Base-by-base conservation (phyloP, 306 rosid genomes). In the Casuarina glauca region DNA sequence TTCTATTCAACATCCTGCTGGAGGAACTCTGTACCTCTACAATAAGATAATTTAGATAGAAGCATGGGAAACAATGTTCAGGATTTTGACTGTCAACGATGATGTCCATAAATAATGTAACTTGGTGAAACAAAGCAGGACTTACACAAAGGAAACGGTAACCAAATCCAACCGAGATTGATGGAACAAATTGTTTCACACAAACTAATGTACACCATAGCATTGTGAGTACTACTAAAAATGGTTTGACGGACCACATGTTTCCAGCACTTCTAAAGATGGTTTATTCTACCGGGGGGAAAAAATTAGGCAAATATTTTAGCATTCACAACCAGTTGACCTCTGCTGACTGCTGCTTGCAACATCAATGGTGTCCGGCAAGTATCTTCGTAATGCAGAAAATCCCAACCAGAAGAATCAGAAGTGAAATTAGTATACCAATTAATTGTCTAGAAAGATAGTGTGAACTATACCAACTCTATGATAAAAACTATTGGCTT, bases 301-400 rank as follows among this genome's bases (percentile, higher is more conserved):
- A 72, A 70, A 91, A 86, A 82, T 79, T 79, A 32, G 54, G 63
- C 78, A 74, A 41, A 69, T 78, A 53, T 8, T 84, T 92, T 83
- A 95, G 88, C 99, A 95, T 75, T 93, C 99, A 11, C 99, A 95
- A 69, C 99, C 99, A 6, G 90, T 71, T 75, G 96, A 87, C 86
- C 97, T 89, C 52, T 86, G 89, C 85, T 88, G 99, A 84, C 74
- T 91, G 89, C 80, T 86, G 91, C 81, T 88, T 66, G 86, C 96
- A 51, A 95, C 99, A 79, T 95, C 99, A 76, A 95, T 95, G 60
- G 97, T 93, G 83, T 95, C 99, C 32, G 99, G 99, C 87, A 95
- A 84, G 88, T 95, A 95, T 87, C 99, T 95, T 77, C 86, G 72
- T 17, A 44, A 78, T 64, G 63, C 73, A 66, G 35, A 69, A 72